These are phyloP conservation scores for Diaporthe ilicicola DNA, from an alignment of 2,329 filamentous ascomycete species.

Conservation along the genomic window DNA sequence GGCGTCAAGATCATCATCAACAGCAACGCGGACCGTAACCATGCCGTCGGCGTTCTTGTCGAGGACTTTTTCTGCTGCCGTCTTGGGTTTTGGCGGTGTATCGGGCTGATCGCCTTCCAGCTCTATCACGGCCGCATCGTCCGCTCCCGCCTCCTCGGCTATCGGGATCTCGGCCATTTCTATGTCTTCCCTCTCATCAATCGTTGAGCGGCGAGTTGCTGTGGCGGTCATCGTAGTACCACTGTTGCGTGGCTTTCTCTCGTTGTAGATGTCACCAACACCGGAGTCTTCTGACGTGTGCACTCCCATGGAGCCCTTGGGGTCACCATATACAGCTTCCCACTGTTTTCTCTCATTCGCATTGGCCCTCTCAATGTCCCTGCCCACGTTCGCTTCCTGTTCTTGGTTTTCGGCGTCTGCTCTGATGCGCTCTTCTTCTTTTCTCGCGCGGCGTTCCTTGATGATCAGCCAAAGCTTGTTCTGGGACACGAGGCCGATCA, in stretches of 20 bases:
- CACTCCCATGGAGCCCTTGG: constrained; percentile 43
- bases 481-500: constrained; percentile 84
- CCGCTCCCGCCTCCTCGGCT: constrained; percentile 35
- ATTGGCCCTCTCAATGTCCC: constrained; percentile 69
- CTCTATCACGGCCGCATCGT: neutral
- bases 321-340: constrained; percentile 80
- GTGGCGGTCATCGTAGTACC: constrained; percentile 46
- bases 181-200: constrained; percentile 54
- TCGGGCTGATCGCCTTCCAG: constrained; percentile 12
- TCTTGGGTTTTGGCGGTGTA: constrained; percentile 40
- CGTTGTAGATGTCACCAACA: constrained; percentile 56
- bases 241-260: constrained; percentile 50
- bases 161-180: constrained; percentile 63
- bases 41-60: constrained; percentile 53
- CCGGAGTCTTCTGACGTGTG: constrained; percentile 58
- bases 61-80: constrained; percentile 51
- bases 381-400: constrained; percentile 76
- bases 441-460: constrained; percentile 66
- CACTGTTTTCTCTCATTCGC: constrained; percentile 72
- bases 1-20: constrained; percentile 56
- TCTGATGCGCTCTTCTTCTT: constrained; percentile 58
- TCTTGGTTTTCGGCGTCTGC: constrained; percentile 63
- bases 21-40: constrained; percentile 62
- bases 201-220: constrained; percentile 46
- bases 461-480: constrained; percentile 87